Conservation (phyloP, 805 yeast genomes). For the Jamesozyma hellenica region DNA sequence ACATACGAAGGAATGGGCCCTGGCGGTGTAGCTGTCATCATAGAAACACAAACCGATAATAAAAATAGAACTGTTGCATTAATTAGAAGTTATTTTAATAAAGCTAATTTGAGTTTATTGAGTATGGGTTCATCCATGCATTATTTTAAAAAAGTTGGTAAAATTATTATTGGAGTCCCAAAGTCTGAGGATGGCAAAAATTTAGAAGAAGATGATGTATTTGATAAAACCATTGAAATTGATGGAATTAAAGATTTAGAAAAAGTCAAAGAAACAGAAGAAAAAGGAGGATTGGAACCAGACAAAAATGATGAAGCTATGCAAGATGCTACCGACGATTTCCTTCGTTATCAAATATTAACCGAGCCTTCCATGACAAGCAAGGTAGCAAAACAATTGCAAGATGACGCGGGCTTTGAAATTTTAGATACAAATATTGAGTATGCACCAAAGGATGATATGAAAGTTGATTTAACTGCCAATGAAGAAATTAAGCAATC, state of each 20-base stretch:
- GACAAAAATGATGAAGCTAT: slow-evolving; percentile 2
- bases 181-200: slow-evolving; percentile 26
- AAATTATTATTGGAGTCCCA: slow-evolving; percentile 42
- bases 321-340: slow-evolving; percentile 30
- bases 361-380: slow-evolving; percentile 60
- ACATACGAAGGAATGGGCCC: slow-evolving; percentile 88
- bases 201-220: slow-evolving; percentile 53
- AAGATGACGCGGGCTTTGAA: slow-evolving; percentile 3
- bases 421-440: slow-evolving; percentile 23
- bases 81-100: slow-evolving; percentile 65
- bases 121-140: slow-evolving; percentile 68
- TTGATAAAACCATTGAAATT: slow-evolving; percentile 66
- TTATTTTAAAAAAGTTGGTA: slow-evolving; percentile 72
- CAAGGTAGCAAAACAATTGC: slow-evolving; percentile 45
- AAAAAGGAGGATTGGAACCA: background rate
- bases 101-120: slow-evolving; percentile 39
- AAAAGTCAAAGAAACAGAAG: slow-evolving; percentile 33
- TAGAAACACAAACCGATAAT: slow-evolving; percentile 84
- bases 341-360: slow-evolving; percentile 29
- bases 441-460: slow-evolving; percentile 54
- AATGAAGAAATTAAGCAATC: slow-evolving; percentile 43
- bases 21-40: slow-evolving; percentile 76
- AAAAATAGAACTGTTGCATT: slow-evolving; percentile 70
- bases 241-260: slow-evolving; percentile 71
- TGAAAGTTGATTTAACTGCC: slow-evolving; percentile 39